Evolutionary conservation across 768 basidiomycete genomes (phyloP), one percentile per base, ranked within the genome.

Genomic region (Agaricus subrufescens): DNA sequence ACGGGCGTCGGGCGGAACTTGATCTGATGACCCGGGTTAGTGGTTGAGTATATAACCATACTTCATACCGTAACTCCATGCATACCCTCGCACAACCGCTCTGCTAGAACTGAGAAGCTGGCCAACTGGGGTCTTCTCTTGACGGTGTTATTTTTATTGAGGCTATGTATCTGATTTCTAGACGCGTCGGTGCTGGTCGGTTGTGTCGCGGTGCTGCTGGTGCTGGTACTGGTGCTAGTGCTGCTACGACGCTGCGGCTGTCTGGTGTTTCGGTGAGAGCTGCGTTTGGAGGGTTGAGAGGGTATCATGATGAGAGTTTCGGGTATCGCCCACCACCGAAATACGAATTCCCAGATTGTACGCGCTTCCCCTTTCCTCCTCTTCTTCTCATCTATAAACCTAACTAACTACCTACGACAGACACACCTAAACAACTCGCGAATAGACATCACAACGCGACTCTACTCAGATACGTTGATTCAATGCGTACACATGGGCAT

Each of bases 381-480:
- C n/a, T 15, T 15, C 40, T 5, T 2, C 40, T 15, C 40, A 42
- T 6, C 39, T 42, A 8, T 19, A 42, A 6, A 9, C 6, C 40
- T 11, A 19, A 19, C 19, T 19, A 19, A 19, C 19, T 19, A 14
- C 37, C 14, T 14, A 38, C 37, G 2, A 7, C 7, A 42, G 19
- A 42, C 12, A 42, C 40, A 42, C 34, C 38, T 54, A 90, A 89
- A 90, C 65, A 91, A 62, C 75, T 93, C 12, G 66, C 75, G 50
- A 90, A 90, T 68, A 80, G 94, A 8, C 76, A 76, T 12, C 65
- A 67, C 3, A 94, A 95, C 62, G 91, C 92, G 0, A 75, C 90
- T 3, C 74, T 97, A 15, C 73, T 95, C 44, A 87, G 94, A 34
- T 95, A 94, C 65, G 90, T 94, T 10, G 94, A 96, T 66, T 87